These are phyloP conservation scores for Gaillardinia entomophila DNA, from an alignment of 805 yeast species.

Conservation along the genomic window DNA sequence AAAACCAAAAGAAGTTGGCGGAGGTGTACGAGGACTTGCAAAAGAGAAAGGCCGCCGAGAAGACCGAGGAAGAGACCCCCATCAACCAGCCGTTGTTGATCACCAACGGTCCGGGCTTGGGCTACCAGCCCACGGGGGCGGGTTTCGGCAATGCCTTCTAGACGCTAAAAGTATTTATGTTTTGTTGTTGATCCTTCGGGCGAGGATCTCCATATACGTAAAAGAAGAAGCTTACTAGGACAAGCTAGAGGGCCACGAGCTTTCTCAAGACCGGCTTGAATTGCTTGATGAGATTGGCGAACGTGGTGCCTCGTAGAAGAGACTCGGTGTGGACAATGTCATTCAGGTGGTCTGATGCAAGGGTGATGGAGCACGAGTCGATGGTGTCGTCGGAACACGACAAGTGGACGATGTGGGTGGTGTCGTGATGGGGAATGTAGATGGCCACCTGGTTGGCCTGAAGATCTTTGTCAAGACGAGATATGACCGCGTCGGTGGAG, in stretches of 20 bases:
- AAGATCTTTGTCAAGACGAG: constrained; percentile 18
- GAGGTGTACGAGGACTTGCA: constrained; percentile 67
- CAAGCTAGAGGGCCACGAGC: too few relatives aligned
- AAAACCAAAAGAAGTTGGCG: constrained; percentile 62
- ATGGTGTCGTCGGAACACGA: background rate
- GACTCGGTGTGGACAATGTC: constrained; percentile 3
- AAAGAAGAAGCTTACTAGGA: too few relatives aligned
- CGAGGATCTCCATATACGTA: too few relatives aligned
- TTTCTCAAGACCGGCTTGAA: background rate
- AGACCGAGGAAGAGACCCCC: constrained; percentile 38
- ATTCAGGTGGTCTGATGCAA: background rate
- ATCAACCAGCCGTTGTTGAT: constrained; percentile 70
- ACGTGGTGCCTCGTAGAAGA: constrained; percentile 8
- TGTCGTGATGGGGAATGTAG: background rate
- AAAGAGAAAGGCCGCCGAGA: constrained; percentile 58
- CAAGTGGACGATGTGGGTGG: background rate
- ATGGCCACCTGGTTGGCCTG: constrained; percentile 17
- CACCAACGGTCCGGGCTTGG: constrained; percentile 68
- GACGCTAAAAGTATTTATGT: constrained; percentile 1
- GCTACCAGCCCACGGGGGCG: constrained; percentile 66
- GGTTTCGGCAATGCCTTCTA: constrained; percentile 57
- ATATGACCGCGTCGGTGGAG: constrained; percentile 4
- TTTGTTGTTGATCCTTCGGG: too few relatives aligned
- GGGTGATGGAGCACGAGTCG: background rate
- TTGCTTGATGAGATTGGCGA: constrained; percentile 9